Conservation (phyloP, 495 filamentous ascomycete genomes). For the Daldinia loculata region DNA sequence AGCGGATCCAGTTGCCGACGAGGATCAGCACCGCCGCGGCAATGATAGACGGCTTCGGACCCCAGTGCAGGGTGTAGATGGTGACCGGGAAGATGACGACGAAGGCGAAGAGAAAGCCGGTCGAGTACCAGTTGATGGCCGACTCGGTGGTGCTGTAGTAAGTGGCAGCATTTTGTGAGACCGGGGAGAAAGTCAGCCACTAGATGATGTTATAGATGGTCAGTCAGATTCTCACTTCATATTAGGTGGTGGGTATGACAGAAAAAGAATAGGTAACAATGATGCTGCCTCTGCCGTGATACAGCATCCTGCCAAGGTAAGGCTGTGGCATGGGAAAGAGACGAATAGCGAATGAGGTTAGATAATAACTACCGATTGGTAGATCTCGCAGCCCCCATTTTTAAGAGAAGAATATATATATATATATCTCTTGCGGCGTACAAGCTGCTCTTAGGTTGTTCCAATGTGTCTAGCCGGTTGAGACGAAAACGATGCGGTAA, state of each 20-base stretch:
- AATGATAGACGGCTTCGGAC: conserved; percentile 81
- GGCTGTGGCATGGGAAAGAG: conserved; percentile 8
- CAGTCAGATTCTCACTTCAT: conserved; percentile 8
- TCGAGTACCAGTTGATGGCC: conserved; percentile 92
- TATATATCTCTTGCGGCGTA: not conserved
- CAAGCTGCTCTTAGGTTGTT: not conserved
- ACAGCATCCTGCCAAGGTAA: conserved; percentile 19
- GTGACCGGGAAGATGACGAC: conserved; percentile 74
- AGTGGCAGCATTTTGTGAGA: conserved; percentile 75
- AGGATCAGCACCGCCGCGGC: conserved; percentile 75
- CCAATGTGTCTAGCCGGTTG: not conserved
- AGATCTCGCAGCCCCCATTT: conserved; percentile 13
- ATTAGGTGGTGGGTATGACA: not conserved
- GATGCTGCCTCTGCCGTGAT: not conserved
- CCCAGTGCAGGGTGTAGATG: conserved; percentile 80
- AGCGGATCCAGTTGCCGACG: conserved; percentile 91
- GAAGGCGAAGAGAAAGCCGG: conserved; percentile 85
- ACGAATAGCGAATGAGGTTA: conserved; percentile 16
- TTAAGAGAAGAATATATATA: not conserved
- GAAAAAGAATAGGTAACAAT: conserved; percentile 9
- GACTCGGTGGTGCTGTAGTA: conserved; percentile 80
- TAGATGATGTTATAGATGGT: conserved; percentile 43
- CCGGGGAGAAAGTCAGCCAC: conserved; percentile 94
- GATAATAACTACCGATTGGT: conserved; percentile 31
- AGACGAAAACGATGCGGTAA: conserved; percentile 26